phyloP scores from a whole-genome alignment of 2,329 filamentous ascomycete genomes.

The Penicillium sp. region DNA sequence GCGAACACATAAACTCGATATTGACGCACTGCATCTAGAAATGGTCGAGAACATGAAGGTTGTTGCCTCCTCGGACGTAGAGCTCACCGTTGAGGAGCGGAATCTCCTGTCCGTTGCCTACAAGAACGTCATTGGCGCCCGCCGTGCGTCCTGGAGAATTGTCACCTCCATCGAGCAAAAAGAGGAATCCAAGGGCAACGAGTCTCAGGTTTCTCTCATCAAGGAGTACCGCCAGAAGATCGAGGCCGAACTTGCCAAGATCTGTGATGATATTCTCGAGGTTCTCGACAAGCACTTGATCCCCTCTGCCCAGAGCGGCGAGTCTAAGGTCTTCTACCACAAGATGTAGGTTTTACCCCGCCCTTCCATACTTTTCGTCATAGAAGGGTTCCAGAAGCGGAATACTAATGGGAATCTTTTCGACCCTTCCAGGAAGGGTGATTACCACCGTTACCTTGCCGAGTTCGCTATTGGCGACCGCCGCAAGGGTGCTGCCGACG shows the following conservation, averaged over 20 bases:
- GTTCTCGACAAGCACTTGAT: conserved; percentile 94
- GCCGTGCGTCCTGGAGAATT: conserved; percentile 97
- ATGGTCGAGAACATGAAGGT: conserved; percentile 99
- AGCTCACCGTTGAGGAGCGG: conserved; percentile 90
- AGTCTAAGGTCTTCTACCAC: conserved; percentile 99
- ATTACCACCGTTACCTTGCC: conserved; percentile 98
- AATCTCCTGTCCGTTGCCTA: conserved; percentile 97
- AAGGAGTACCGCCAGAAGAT: conserved; percentile 99
- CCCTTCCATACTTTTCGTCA: not conserved
- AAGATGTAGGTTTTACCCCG: conserved; percentile 76
- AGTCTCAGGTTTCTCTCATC: conserved; percentile 85
- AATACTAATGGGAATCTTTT: conserved; percentile 26
- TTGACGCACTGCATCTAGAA: conserved; percentile 62
- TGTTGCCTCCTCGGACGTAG: conserved; percentile 84
- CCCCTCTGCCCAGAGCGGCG: conserved; percentile 88
- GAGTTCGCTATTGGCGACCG: conserved; percentile 95
- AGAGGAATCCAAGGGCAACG: conserved; percentile 98
- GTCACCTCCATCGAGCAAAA: conserved; percentile 99
- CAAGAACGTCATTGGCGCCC: conserved; percentile 98
- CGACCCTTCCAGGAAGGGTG: conserved; percentile 78
- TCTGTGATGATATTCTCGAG: conserved; percentile 96
- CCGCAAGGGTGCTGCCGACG: conserved; percentile 92
- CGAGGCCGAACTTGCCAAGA: conserved; percentile 93
- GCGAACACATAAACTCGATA: conserved; percentile 11
- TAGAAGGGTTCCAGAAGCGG: conserved; percentile 9